Percentiles rank a stretch among this genome's conserved stretches.
These are phyloP conservation scores for Trypanosoma scelopori DNA, from an alignment of 208 protist genomes.

Conservation along the genomic window DNA sequence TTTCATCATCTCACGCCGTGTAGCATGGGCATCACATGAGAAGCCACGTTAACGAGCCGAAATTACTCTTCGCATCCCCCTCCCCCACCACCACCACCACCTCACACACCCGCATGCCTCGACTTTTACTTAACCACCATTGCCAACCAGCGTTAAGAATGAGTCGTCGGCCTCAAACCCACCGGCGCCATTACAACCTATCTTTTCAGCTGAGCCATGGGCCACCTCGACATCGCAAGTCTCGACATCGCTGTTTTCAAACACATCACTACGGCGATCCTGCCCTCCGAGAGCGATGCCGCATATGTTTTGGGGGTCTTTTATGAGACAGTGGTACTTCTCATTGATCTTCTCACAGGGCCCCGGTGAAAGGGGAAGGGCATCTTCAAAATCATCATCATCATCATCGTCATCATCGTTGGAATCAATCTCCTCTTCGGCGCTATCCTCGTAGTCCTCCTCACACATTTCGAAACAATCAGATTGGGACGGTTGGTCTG, in stretches of 20 bases:
- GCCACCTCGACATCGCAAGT: conserved; percentile 8
- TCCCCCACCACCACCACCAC: conserved; percentile 48
- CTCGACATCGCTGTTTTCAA: conserved; percentile 2
- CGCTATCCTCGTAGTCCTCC: conserved; percentile 5
- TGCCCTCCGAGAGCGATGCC: conserved; percentile 4
- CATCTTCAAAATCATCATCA: conserved; percentile 83
- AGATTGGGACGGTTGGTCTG: background rate
- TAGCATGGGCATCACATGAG: no score
- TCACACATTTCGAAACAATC: background rate
- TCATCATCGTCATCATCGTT: conserved; percentile 45
- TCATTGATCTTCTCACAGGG: conserved; percentile 64
- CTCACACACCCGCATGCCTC: no score
- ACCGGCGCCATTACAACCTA: conserved; percentile 32
- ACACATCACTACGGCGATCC: background rate
- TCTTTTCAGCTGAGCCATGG: conserved; percentile 31
- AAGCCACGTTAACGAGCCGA: background rate
- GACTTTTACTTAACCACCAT: no score
- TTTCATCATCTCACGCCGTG: no score
- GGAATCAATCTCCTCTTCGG: conserved; percentile 20
- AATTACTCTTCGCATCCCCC: conserved; percentile 43
- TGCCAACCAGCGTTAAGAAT: background rate
- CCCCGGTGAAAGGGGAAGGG: conserved; percentile 65
- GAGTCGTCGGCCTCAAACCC: conserved; percentile 9
- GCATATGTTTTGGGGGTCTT: background rate
- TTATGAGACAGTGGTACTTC: conserved; percentile 33